Percentiles rank a stretch among this genome's conserved stretches.
phyloP scores from a whole-genome alignment of 2,329 filamentous ascomycete species.

The Pseudogymnoascus sp. region DNA sequence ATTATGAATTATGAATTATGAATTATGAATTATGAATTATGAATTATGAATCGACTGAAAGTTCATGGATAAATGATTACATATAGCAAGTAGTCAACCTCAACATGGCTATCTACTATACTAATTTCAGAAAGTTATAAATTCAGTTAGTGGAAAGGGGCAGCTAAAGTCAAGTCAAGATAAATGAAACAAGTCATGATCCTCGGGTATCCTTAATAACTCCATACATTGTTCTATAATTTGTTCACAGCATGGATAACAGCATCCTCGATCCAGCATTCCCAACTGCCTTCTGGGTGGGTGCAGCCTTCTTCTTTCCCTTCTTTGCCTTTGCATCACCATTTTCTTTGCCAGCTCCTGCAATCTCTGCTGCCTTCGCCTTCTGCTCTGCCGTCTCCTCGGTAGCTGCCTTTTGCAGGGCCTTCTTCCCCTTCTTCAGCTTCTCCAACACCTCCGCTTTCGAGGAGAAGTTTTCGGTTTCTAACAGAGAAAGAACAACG shows the following conservation, averaged over 20 bases:
- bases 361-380: constrained; percentile 37
- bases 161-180: background rate
- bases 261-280: constrained; percentile 56
- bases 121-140: background rate
- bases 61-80: background rate
- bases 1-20: background rate
- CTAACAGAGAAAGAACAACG: constrained; percentile 72
- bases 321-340: constrained; percentile 31
- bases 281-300: constrained; percentile 39
- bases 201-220: constrained; percentile 5
- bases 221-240: constrained; percentile 11
- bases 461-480: constrained; percentile 62
- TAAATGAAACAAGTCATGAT: background rate
- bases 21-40: background rate
- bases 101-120: background rate
- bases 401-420: constrained; percentile 57
- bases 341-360: constrained; percentile 34
- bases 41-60: background rate
- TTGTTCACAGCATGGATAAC: constrained; percentile 43
- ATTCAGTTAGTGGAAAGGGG: background rate
- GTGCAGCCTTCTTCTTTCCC: constrained; percentile 36
- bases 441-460: constrained; percentile 58
- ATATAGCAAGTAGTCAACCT: background rate
- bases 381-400: constrained; percentile 49
- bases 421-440: constrained; percentile 65